A percentile compares a stretch with the other conserved stretches of the same genome.
Evolutionary conservation across 371 early-diverging fungal genomes (phyloP).

Genomic region (Umbelopsis sp.): DNA sequence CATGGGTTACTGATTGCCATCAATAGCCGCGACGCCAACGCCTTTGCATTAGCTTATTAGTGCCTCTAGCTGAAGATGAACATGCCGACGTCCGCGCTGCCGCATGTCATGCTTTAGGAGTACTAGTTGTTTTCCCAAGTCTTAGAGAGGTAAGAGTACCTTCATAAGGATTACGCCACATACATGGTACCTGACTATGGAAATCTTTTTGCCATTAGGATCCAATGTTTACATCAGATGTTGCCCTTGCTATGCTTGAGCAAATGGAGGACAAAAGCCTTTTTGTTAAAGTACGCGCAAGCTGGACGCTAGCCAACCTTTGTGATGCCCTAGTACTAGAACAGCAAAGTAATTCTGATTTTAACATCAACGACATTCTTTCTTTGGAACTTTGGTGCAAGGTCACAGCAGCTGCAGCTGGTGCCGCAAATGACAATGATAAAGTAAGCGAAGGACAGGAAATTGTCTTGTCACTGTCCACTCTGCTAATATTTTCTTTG

Average conservation of each 20-base stretch:
- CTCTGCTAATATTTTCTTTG: neutral
- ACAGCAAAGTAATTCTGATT: slow-evolving; percentile 22
- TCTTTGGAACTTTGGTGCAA: slow-evolving; percentile 34
- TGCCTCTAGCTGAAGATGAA: slow-evolving; percentile 58
- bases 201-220: slow-evolving; percentile 38
- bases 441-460: slow-evolving; percentile 48
- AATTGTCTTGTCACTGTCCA: neutral
- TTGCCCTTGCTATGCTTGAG: slow-evolving; percentile 48
- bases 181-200: neutral
- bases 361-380: neutral
- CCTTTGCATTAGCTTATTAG: slow-evolving; percentile 51
- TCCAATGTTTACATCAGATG: slow-evolving; percentile 57
- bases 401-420: slow-evolving; percentile 50
- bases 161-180: neutral
- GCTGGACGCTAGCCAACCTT: slow-evolving; percentile 81
- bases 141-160: slow-evolving; percentile 46
- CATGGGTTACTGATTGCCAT: neutral
- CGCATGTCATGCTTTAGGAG: slow-evolving; percentile 72
- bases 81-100: slow-evolving; percentile 65
- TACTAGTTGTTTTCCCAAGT: slow-evolving; percentile 63
- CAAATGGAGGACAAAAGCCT: slow-evolving; percentile 56
- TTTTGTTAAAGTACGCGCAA: slow-evolving; percentile 67
- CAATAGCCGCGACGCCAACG: slow-evolving; percentile 48
- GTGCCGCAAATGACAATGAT: slow-evolving; percentile 72
- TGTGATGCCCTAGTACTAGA: slow-evolving; percentile 66